Base-by-base conservation (phyloP, 2,329 filamentous ascomycete species). In the Colletotrichum phormii region DNA sequence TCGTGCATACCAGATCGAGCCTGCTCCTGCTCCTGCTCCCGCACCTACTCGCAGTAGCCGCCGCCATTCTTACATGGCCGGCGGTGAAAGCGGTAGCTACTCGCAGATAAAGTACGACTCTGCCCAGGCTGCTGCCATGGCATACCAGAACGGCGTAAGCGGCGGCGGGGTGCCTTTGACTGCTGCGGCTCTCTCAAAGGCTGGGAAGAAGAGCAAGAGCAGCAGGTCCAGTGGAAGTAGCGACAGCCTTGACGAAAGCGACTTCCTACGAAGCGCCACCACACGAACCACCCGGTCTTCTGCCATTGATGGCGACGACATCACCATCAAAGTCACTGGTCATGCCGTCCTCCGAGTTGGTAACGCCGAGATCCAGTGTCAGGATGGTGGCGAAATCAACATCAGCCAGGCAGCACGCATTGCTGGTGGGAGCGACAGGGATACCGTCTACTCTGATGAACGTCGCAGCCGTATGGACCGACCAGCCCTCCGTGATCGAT, bases 221-320 rank as follows among this genome's bases (percentile, higher is more conserved):
- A 90, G 87, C 77, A 86, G 86, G 29, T 90, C 87, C 51, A 91
- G 86, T 64, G 86, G 86, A 75, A 91, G 87, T 84, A 90, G 86
- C 74, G 86, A 80, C 26, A 92, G 90, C 78, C 89, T 85, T 55
- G 90, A 92, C 76, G 90, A 92, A 70, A 92, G 90, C 80, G 90
- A 91, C 68, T 91, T 88, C 79, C 87, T 86, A 75, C 88, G 88
- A 74, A 91, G 89, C 66, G 89, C 88, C 33, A 90, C 90, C 0
- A 92, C 90, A 13, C 86, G 89, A 53, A 89, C 90, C 11, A 92
- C 90, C 4, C 84, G 88, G 42, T 89, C 87, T 8, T 83, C 81
- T 5, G 81, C 80, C 3, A 75, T 75, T 18, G 87, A 85, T 70
- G 85, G 86, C 64, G 86, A 89, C 49, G 89, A 91, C 73, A 84